Conservation (phyloP, 2,329 filamentous ascomycete species). For the Diaporthe helianthi region DNA sequence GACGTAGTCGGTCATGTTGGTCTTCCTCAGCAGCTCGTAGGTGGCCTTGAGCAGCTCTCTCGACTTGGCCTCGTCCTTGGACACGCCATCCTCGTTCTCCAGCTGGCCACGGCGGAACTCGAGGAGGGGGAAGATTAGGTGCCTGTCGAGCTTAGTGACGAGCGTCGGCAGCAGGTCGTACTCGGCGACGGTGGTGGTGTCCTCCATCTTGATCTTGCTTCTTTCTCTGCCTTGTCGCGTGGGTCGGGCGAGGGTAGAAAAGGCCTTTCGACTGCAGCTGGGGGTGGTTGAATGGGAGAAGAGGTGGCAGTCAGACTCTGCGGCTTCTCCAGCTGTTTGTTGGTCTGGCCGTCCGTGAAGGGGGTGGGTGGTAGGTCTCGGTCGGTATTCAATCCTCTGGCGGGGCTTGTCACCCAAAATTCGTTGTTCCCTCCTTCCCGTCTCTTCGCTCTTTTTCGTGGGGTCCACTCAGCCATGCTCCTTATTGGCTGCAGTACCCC, state of each 20-base stretch:
- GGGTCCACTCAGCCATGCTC: constrained; percentile 22
- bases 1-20: constrained; percentile 99
- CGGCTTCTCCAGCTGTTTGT: constrained; percentile 9
- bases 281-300: background rate
- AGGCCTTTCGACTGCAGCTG: constrained; percentile 3
- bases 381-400: constrained; percentile 5
- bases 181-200: constrained; percentile 38
- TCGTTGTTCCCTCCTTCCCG: constrained; percentile 27
- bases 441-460: constrained; percentile 31
- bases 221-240: background rate
- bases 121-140: constrained; percentile 94
- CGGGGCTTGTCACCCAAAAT: constrained; percentile 34
- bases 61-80: constrained; percentile 60
- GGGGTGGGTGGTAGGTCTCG: background rate
- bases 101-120: constrained; percentile 88
- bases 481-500: constrained; percentile 24
- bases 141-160: constrained; percentile 90
- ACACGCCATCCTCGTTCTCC: constrained; percentile 70
- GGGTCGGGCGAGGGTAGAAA: background rate
- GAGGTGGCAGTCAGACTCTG: background rate
- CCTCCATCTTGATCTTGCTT: constrained; percentile 30
- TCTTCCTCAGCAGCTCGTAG: constrained; percentile 92
- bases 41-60: constrained; percentile 83
- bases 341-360: constrained; percentile 22
- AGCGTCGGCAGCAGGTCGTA: constrained; percentile 78